Base-by-base conservation (phyloP, 306 rosid species). In the Alnus glutinosa region DNA sequence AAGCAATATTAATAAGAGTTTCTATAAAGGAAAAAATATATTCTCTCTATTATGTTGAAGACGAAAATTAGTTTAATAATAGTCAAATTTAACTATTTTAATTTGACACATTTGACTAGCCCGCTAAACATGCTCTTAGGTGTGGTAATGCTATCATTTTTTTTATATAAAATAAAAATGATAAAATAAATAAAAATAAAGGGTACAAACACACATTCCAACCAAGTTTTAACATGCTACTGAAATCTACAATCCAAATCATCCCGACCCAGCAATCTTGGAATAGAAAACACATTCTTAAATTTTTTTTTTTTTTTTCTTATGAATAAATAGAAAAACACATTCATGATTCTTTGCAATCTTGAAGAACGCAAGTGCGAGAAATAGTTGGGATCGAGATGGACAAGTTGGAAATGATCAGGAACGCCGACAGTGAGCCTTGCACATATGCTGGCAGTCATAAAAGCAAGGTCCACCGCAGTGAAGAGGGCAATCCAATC, bases 391-490 rank as follows among this genome's bases (percentile, higher is more conserved):
- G 30, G 28, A 23, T 23, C 28, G 34, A 19, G 11, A 8, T 2
- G 14, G 14, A 58, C 50, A 50, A 28, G 11, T 11, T 19, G 39
- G 34, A 13, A 7, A 13, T 4, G 23, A 23, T 52, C 78, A 85
- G 15, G 84, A 78, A 44, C 77, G 89, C 30, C 68, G 85, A 78
- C 97, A 94, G 55, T 93, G 94, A 75, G 98, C 87, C 80, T 93
- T 93, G 88, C 99, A 95, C 89, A 89, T 89, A 61, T 86, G 81
- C 34, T 81, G 93, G 84, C 98, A 95, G 77, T 95, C 98, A 58
- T 92, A 90, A 66, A 82, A 84, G 85, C 98, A 92, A 89, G 93
- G 89, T 54, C 97, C 91, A 2, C 96, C 97, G 51, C 98, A 95
- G 61, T 95, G 97, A 57, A 92, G 98, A 46, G 98, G 97, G 42